phyloP scores from a whole-genome alignment of 2,329 filamentous ascomycete genomes.

The Pleurostoma richardsiae region DNA sequence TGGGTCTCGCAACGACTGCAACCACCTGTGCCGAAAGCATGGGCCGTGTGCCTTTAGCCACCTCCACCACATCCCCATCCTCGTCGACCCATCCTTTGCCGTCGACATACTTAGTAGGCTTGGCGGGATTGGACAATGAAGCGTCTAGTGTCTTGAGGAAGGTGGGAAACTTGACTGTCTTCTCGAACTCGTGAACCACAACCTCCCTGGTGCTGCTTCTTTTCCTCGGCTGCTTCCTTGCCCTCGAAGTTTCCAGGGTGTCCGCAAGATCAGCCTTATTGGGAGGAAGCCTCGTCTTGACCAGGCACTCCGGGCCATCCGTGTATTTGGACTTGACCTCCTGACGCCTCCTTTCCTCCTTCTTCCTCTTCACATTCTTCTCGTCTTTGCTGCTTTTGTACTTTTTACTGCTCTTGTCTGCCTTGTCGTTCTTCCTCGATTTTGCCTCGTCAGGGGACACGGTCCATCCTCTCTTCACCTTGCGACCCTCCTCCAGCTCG shows the following conservation, averaged over 20 bases:
- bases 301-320: slow-evolving; percentile 73
- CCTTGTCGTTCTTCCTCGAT: slow-evolving; percentile 39
- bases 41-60: slow-evolving; percentile 32
- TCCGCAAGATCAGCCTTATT: slow-evolving; percentile 23
- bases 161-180: slow-evolving; percentile 74
- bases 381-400: slow-evolving; percentile 41
- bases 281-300: slow-evolving; percentile 69
- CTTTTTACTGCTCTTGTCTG: slow-evolving; percentile 37
- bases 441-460: slow-evolving; percentile 51
- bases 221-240: slow-evolving; percentile 56
- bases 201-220: slow-evolving; percentile 55
- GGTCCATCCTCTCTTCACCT: slow-evolving; percentile 87
- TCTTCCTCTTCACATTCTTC: slow-evolving; percentile 43
- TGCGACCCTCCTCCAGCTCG: slow-evolving; percentile 66
- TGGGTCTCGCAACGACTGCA: slow-evolving; percentile 5
- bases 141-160: slow-evolving; percentile 63
- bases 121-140: slow-evolving; percentile 29
- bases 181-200: slow-evolving; percentile 84
- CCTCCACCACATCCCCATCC: slow-evolving; percentile 70
- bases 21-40: slow-evolving; percentile 16
- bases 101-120: slow-evolving; percentile 66
- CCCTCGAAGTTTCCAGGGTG: slow-evolving; percentile 31
- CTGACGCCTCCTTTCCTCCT: slow-evolving; percentile 52
- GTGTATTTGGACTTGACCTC: slow-evolving; percentile 72
- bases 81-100: slow-evolving; percentile 86